A percentile compares a stretch with the other conserved stretches of the same genome.
Evolutionary conservation across 352 stramenopile species (phyloP).

Genomic region (Thalassiosira exigua): DNA sequence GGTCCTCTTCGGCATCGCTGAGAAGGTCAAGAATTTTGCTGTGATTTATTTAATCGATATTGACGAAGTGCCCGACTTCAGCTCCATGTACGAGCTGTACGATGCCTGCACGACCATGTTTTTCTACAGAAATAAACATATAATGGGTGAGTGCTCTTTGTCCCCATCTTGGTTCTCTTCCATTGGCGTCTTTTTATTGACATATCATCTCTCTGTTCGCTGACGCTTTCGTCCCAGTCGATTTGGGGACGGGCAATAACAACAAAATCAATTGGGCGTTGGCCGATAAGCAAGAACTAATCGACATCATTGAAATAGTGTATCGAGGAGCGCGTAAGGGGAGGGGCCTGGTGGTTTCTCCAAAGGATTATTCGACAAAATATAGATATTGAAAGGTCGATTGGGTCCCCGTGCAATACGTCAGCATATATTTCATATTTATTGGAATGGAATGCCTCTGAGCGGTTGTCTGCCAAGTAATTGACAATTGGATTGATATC

Average conservation of each 20-base stretch:
- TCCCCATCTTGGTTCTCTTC: no score
- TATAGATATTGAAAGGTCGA: slow-evolving; percentile 91
- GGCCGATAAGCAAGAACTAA: slow-evolving; percentile 98
- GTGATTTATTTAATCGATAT: slow-evolving; percentile 97
- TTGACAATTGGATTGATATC: no score
- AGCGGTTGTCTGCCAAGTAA: no score
- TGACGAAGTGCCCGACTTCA: slow-evolving; percentile 98
- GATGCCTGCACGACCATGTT: slow-evolving; percentile 99
- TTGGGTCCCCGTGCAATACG: neutral
- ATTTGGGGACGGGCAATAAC: slow-evolving; percentile 99
- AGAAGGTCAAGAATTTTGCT: slow-evolving; percentile 99
- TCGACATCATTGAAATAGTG: slow-evolving; percentile 99
- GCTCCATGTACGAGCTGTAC: slow-evolving; percentile 99
- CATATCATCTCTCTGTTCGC: no score
- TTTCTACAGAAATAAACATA: slow-evolving; percentile 99
- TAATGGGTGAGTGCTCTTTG: no score
- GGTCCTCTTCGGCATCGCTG: slow-evolving; percentile 91
- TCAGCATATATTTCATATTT: neutral
- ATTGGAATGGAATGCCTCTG: no score
- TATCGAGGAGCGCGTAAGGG: slow-evolving; percentile 97
- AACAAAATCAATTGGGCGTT: slow-evolving; percentile 99
- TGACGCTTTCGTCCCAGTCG: no score
- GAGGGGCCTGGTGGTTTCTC: slow-evolving; percentile 96
- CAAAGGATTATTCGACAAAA: slow-evolving; percentile 99
- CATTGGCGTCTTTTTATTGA: no score